phyloP scores from a whole-genome alignment of 345 rosid genomes.

The Citrus cavaleriei region DNA sequence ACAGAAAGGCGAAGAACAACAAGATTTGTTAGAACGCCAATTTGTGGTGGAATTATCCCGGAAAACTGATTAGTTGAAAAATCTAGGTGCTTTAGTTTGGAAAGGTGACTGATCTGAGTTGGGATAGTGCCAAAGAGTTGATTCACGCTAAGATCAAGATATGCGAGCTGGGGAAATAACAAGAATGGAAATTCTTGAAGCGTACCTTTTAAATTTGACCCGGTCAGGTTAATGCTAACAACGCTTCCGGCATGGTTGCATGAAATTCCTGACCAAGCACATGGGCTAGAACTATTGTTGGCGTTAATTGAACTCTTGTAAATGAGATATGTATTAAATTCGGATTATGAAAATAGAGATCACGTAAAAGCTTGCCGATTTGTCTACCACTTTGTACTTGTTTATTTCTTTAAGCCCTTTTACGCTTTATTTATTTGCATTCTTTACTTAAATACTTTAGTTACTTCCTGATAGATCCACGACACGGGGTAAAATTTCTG shows the following conservation, averaged over 20 bases:
- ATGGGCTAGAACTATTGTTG: not conserved
- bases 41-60: conserved; percentile 15
- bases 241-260: conserved; percentile 9
- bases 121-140: conserved; percentile 27
- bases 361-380: too few relatives aligned
- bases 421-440: too few relatives aligned
- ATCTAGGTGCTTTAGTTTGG: conserved; percentile 24
- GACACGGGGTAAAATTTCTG: too few relatives aligned
- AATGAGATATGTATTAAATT: too few relatives aligned
- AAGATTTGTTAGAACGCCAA: conserved; percentile 14
- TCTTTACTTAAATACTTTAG: too few relatives aligned
- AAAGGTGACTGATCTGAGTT: conserved; percentile 1
- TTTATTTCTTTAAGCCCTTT: too few relatives aligned
- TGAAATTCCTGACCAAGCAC: conserved; percentile 25
- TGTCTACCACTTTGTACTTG: too few relatives aligned
- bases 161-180: conserved; percentile 19
- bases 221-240: conserved; percentile 17
- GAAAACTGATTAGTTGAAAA: conserved; percentile 17
- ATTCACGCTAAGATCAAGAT: conserved; percentile 26
- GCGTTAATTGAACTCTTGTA: not conserved
- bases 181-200: conserved; percentile 21
- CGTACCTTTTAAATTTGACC: conserved; percentile 16
- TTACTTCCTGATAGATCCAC: too few relatives aligned
- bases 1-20: conserved; percentile 9
- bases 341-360: too few relatives aligned